Conservation (phyloP, 164 flowering plant species). For the Nelumbo lutea region DNA sequence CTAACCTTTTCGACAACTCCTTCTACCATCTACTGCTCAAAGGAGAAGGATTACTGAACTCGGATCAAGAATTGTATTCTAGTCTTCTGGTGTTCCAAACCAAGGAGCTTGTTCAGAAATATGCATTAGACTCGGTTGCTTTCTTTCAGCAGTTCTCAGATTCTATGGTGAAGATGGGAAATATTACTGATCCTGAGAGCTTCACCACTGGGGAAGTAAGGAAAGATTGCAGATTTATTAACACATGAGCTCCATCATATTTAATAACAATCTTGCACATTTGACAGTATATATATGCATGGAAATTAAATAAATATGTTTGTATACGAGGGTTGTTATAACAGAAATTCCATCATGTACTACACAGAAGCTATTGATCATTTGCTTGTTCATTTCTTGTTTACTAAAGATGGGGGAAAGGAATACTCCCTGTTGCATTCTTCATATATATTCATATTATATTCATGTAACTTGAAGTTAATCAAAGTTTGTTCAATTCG, state of each 20-base stretch:
- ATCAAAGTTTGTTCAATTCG: no score
- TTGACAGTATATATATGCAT: no score
- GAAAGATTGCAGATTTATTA: conserved; percentile 78
- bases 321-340: no score
- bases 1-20: conserved; percentile 77
- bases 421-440: no score
- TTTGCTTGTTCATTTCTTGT: no score
- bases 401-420: no score
- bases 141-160: conserved; percentile 83
- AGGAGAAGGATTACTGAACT: conserved; percentile 77
- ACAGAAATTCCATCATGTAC: no score
- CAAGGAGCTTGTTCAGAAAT: conserved; percentile 49
- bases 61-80: conserved; percentile 82
- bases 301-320: no score
- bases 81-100: conserved; percentile 56
- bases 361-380: no score
- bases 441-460: no score
- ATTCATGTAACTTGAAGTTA: no score
- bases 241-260: conserved; percentile 26
- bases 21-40: conserved; percentile 53
- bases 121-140: conserved; percentile 55
- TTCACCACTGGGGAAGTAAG: conserved; percentile 69
- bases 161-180: conserved; percentile 92
- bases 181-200: conserved; percentile 56
- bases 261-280: no score